phyloP scores from a whole-genome alignment of 2,329 filamentous ascomycete species.

The Coniochaeta prunicola region DNA sequence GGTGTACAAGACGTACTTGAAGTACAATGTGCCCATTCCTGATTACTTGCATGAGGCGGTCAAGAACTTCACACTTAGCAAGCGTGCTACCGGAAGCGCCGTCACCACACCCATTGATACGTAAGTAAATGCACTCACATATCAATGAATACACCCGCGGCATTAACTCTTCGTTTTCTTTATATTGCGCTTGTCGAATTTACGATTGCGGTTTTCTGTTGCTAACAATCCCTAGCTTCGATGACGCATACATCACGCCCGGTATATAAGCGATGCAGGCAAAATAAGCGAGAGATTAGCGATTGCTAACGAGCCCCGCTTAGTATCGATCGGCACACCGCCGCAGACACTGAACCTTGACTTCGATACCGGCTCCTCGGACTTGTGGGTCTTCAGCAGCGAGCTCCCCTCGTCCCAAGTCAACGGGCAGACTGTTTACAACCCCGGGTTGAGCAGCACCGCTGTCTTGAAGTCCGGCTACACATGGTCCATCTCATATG shows the following conservation, averaged over 20 bases:
- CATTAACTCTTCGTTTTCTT: not conserved
- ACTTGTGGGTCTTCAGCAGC: constrained; percentile 38
- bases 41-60: constrained; percentile 22
- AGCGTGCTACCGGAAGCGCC: constrained; percentile 23
- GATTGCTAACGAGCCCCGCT: constrained; percentile 3
- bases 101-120: constrained; percentile 14
- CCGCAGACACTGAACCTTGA: constrained; percentile 17
- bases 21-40: constrained; percentile 27
- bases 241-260: constrained; percentile 28
- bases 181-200: too few species aligned
- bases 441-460: constrained; percentile 29
- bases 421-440: constrained; percentile 32
- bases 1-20: constrained; percentile 29
- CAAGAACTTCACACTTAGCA: constrained; percentile 15
- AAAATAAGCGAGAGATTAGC: not conserved
- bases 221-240: constrained; percentile 4
- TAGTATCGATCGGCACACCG: constrained; percentile 25
- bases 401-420: constrained; percentile 23
- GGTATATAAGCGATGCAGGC: too few species aligned
- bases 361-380: constrained; percentile 18
- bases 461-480: constrained; percentile 27
- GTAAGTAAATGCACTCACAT: not conserved
- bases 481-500: constrained; percentile 35
- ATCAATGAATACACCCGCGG: not conserved
- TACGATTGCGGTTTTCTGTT: too few species aligned